Evolutionary conservation across 1,284 basidiomycete species (phyloP), one percentile per base, ranked within the genome.

Genomic region (Chiua sp.): DNA sequence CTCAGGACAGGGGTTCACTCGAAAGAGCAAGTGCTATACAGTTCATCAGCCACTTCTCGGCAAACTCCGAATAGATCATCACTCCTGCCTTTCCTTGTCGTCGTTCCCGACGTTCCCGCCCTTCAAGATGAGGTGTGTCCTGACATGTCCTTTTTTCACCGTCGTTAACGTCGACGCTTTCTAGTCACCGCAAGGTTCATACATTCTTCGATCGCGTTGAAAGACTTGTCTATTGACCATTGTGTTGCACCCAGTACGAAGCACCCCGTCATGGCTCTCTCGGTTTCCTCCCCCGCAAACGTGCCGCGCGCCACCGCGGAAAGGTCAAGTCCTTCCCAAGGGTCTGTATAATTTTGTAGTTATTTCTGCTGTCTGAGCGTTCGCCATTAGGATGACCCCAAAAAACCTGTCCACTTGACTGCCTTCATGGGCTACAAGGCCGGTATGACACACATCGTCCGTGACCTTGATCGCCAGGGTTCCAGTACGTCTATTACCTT

Each of bases 381-480:
- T 32, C 54, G 11, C 47, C 64, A 62, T 51, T 74, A 98, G 96
- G 98, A 99, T 88, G 97, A 99, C 86, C 87, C 95, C 80, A 98
- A 96, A 88, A 98, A 98, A 83, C 96, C 94, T 60, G 95, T 98
- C 65, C 98, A 99, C 83, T 87, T 99, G 80, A 99, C 98, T 72
- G 98, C 98, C 70, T 84, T 93, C 78, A 90, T 99, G 89, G 98
- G 97, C 72, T 99, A 98, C 93, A 99, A 99, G 90, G 98, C 97
- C 70, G 98, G 98, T 76, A 99, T 99, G 98, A 98, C 96, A 81
- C 98, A 99, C 80, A 87, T 99, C 74, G 97, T 99, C 66, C 94
- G 98, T 78, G 98, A 99, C 78, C 93, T 99, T 72, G 98, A 99
- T 83, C 94, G 97, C 79, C 96, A 97, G 60, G 98, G 97, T 70